These are phyloP conservation scores for Daldinia concentrica DNA, from an alignment of 495 filamentous ascomycete species.

Conservation along the genomic window DNA sequence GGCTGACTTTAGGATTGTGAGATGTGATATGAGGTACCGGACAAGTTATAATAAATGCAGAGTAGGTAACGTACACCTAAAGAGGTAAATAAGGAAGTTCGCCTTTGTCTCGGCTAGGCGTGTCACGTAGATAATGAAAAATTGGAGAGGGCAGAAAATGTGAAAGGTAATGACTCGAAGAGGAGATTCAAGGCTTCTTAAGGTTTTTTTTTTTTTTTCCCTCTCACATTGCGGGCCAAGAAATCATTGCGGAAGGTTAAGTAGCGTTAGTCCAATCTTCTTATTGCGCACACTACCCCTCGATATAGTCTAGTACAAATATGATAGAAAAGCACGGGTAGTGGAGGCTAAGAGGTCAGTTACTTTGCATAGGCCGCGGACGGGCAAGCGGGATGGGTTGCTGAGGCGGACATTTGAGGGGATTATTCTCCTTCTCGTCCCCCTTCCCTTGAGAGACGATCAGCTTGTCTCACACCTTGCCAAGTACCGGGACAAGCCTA, in stretches of 20 bases:
- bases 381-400: constrained; percentile 35
- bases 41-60: background rate
- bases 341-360: constrained; percentile 9
- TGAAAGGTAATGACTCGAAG: constrained; percentile 22
- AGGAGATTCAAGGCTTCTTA: constrained; percentile 37
- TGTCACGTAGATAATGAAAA: constrained; percentile 20
- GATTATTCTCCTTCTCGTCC: constrained; percentile 22
- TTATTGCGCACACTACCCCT: constrained; percentile 37
- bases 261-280: constrained; percentile 16
- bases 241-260: constrained; percentile 22
- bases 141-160: constrained; percentile 28
- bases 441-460: constrained; percentile 27
- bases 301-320: constrained; percentile 37
- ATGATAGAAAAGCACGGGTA: constrained; percentile 24
- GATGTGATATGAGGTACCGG: constrained; percentile 10
- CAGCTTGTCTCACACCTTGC: constrained; percentile 30
- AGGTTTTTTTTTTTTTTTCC: constrained; percentile 24
- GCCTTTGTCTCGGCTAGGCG: constrained; percentile 28
- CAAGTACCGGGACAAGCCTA: constrained; percentile 28
- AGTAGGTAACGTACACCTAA: constrained; percentile 3
- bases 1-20: constrained; percentile 21
- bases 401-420: constrained; percentile 33
- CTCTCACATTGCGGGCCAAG: constrained; percentile 31
- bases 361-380: constrained; percentile 21
- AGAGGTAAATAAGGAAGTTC: constrained; percentile 6